Conservation (phyloP, 129 eudicot species). For the Flaveria trinervia region DNA sequence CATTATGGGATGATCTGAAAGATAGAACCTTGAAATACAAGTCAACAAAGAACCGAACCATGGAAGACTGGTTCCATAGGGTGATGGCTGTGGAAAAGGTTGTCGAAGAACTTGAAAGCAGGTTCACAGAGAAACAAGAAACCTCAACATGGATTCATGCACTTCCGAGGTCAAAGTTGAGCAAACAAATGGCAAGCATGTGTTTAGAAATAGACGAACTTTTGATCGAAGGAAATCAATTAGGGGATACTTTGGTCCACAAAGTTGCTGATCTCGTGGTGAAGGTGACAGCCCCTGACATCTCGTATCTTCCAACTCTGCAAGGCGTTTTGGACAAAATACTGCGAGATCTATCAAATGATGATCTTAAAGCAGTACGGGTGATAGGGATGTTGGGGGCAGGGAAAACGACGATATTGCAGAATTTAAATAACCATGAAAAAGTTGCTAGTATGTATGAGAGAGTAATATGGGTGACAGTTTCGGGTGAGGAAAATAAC, state of each 20-base stretch:
- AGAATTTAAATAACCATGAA: slow-evolving; percentile 44
- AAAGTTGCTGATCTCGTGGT: slow-evolving; percentile 31
- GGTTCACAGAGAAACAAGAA: slow-evolving; percentile 19
- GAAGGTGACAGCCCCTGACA: slow-evolving; percentile 24
- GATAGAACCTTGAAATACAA: slow-evolving; percentile 30
- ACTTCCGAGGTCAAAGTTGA: slow-evolving; percentile 17
- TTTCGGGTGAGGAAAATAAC: slow-evolving; percentile 33
- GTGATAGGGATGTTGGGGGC: slow-evolving; percentile 38
- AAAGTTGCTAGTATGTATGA: slow-evolving; percentile 34
- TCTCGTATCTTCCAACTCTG: slow-evolving; percentile 33
- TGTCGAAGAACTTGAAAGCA: slow-evolving; percentile 28
- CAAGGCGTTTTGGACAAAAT: slow-evolving; percentile 23
- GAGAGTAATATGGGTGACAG: slow-evolving; percentile 33
- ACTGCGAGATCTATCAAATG: slow-evolving; percentile 12
- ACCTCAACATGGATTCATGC: slow-evolving; percentile 25
- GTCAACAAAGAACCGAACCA: slow-evolving; percentile 32
- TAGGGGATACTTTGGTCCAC: slow-evolving; percentile 28
- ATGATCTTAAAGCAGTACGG: slow-evolving; percentile 26
- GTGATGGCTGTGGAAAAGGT: slow-evolving; percentile 31
- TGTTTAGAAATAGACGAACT: slow-evolving; percentile 21
- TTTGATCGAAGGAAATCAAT: slow-evolving; percentile 9
- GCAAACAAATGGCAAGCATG: slow-evolving; percentile 26
- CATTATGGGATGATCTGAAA: slow-evolving; percentile 30
- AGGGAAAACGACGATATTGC: slow-evolving; percentile 39
- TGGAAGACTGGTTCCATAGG: slow-evolving; percentile 34